phyloP scores from a whole-genome alignment of 208 protist species.

The Tetramitus jugosus region DNA sequence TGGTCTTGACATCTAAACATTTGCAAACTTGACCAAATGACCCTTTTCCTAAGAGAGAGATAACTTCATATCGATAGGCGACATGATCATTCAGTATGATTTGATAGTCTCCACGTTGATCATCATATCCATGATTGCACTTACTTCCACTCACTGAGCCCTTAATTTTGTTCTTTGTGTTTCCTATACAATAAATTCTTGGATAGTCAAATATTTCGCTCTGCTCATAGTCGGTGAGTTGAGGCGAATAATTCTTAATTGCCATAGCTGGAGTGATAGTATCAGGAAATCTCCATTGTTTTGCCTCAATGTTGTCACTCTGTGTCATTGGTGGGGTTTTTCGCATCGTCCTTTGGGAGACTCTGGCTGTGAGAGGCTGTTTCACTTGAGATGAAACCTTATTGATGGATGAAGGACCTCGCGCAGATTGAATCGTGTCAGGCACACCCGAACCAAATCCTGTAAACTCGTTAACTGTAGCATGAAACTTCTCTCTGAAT shows the following conservation, averaged over 20 bases:
- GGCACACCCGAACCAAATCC: constrained; percentile 11
- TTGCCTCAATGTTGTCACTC: background rate
- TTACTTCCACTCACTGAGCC: constrained; percentile 25
- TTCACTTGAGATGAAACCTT: background rate
- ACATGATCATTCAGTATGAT: constrained; percentile 77
- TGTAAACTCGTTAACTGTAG: background rate
- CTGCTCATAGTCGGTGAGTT: constrained; percentile 61
- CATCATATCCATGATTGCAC: constrained; percentile 68
- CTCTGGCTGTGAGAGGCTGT: background rate
- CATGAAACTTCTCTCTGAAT: background rate
- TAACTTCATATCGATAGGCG: constrained; percentile 73
- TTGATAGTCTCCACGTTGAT: constrained; percentile 70
- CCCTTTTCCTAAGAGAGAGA: constrained; percentile 63
- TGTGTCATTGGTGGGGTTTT: background rate
- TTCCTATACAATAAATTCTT: constrained; percentile 69
- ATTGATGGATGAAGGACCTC: background rate
- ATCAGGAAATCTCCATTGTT: background rate
- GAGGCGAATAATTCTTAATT: constrained; percentile 32
- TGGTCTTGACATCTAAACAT: constrained; percentile 58
- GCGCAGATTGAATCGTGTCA: background rate
- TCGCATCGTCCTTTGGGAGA: background rate
- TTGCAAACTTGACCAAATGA: constrained; percentile 84
- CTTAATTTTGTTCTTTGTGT: constrained; percentile 41
- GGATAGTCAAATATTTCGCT: constrained; percentile 58
- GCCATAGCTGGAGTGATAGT: constrained; percentile 22